Conservation (phyloP, 1,284 basidiomycete genomes). For the Xerocomus nothofagi region DNA sequence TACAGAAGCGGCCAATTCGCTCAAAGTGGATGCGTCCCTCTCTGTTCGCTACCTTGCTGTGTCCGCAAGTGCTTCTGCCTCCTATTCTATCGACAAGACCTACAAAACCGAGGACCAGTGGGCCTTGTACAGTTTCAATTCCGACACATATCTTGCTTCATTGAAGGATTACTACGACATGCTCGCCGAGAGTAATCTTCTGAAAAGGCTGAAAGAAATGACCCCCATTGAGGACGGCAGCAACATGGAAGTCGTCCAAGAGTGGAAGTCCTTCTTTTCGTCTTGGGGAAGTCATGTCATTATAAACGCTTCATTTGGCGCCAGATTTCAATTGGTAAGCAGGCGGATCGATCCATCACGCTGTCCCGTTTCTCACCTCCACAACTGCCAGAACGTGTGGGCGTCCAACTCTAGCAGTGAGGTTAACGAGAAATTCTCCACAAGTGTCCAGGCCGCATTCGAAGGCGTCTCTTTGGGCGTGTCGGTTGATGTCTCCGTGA, state of each 20-base stretch:
- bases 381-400: not conserved
- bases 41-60: conserved; percentile 7
- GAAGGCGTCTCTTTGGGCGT: not conserved
- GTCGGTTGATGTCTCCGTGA: conserved; percentile 1
- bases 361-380: not conserved
- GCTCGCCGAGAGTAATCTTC: not conserved
- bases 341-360: not conserved
- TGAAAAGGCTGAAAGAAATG: not conserved
- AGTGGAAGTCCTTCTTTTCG: not conserved
- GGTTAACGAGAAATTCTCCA: conserved; percentile 2
- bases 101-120: conserved; percentile 8
- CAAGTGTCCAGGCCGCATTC: not conserved
- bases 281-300: conserved; percentile 3
- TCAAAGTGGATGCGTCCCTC: not conserved
- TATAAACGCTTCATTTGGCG: conserved; percentile 1
- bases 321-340: conserved; percentile 2
- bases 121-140: conserved; percentile 11
- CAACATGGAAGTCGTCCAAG: not conserved
- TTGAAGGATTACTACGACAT: conserved; percentile 4
- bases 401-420: conserved; percentile 2
- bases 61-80: conserved; percentile 2
- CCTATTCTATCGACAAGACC: conserved; percentile 9
- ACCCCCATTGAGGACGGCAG: not conserved
- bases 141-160: conserved; percentile 2
- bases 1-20: not conserved